Evolutionary conservation across 345 rosid genomes (phyloP).

Genomic region (Eucalyptus melliodora): DNA sequence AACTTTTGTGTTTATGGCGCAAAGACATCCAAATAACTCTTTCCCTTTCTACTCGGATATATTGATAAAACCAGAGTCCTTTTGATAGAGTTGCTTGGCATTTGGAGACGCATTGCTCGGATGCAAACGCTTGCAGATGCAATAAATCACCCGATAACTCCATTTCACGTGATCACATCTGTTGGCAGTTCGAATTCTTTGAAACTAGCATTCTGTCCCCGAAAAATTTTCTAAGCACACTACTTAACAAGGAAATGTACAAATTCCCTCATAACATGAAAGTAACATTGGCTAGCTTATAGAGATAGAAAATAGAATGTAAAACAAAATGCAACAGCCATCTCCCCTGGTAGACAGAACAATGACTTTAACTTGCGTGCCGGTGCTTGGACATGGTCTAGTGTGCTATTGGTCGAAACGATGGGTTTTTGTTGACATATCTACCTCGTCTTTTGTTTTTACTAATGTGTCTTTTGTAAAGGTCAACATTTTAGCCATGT

Average conservation of each 20-base stretch:
- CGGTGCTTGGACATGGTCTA: neutral
- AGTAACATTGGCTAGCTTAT: neutral
- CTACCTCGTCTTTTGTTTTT: neutral
- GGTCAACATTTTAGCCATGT: rapidly evolving
- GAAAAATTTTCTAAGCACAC: neutral
- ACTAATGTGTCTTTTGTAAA: neutral
- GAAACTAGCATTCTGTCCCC: neutral
- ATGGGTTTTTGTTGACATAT: neutral
- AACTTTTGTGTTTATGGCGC: neutral
- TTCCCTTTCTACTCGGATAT: neutral
- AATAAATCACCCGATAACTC: neutral
- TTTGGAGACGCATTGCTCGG: neutral
- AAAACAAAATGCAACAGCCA: neutral
- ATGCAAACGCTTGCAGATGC: neutral
- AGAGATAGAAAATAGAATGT: neutral
- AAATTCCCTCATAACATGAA: neutral
- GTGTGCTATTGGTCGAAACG: neutral
- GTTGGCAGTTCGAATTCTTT: neutral
- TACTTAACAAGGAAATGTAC: neutral
- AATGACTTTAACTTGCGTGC: neutral
- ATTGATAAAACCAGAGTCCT: neutral
- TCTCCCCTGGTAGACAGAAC: neutral
- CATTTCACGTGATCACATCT: neutral
- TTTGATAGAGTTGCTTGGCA: neutral
- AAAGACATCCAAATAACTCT: neutral